Percentiles rank a stretch among this genome's conserved stretches.
phyloP scores from a whole-genome alignment of 2,329 filamentous ascomycete species.

The Phaeosphaeriaceae sp. region DNA sequence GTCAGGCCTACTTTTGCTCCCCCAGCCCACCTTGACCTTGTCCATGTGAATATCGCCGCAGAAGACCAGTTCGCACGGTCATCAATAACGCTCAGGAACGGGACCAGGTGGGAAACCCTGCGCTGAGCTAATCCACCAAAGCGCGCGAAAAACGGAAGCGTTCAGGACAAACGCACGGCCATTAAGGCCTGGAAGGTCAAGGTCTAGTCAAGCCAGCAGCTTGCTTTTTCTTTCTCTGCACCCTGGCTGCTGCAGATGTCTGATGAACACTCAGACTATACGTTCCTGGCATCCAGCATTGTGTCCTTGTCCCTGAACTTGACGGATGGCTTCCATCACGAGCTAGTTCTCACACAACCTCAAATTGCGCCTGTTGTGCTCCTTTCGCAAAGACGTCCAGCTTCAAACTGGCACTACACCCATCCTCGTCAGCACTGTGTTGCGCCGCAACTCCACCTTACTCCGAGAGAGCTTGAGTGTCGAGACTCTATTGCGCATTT shows the following conservation, averaged over 20 bases:
- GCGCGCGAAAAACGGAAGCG: slow-evolving; percentile 44
- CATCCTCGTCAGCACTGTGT: slow-evolving; percentile 37
- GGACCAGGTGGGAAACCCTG: slow-evolving; percentile 30
- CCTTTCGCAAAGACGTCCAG: slow-evolving; percentile 36
- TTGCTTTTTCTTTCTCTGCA: slow-evolving; percentile 39
- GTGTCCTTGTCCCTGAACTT: slow-evolving; percentile 31
- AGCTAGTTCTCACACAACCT: slow-evolving; percentile 39
- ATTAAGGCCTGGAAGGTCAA: slow-evolving; percentile 15
- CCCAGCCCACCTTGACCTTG: slow-evolving; percentile 20
- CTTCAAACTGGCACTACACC: slow-evolving; percentile 43
- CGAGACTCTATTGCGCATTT: slow-evolving; percentile 33
- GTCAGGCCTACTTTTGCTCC: slow-evolving; percentile 15
- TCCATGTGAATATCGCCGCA: slow-evolving; percentile 17
- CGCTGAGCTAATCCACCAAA: slow-evolving; percentile 26
- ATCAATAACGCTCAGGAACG: slow-evolving; percentile 19
- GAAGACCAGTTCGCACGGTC: slow-evolving; percentile 29
- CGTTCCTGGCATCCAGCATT: slow-evolving; percentile 38
- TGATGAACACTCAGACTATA: slow-evolving; percentile 37
- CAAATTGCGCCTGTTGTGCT: slow-evolving; percentile 42
- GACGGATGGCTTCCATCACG: slow-evolving; percentile 37
- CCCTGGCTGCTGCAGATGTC: slow-evolving; percentile 36
- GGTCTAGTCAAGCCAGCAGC: slow-evolving; percentile 23
- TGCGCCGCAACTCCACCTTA: slow-evolving; percentile 34
- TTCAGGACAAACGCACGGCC: slow-evolving; percentile 38
- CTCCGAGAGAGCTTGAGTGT: slow-evolving; percentile 24